Evolutionary conservation across 73 alveolate genomes (phyloP), one percentile per base, ranked within the genome.

Genomic region (Tetrahymena malaccensis): DNA sequence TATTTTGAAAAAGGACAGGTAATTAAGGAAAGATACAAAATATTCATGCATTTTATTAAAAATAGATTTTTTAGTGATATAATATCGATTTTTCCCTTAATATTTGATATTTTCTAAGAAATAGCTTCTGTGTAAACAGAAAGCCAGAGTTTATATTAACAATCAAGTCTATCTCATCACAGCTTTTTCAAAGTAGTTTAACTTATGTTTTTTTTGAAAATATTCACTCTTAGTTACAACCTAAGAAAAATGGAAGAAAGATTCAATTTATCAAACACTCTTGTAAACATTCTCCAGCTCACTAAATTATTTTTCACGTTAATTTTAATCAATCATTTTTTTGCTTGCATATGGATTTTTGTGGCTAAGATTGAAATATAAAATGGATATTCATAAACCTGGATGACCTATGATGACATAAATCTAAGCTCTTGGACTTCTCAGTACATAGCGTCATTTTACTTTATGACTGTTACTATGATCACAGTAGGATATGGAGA

Each of bases 401-500:
- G 89, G 89, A 70, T 70, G 89, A 8, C 40, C 4, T 25, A 70
- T n/a, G 40, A 70, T 7, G 25, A 70, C 25, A 70, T 70, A 8
- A 11, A 70, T 70, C 89, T 25, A 27, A 70, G 21, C 10, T 7
- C 34, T 4, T 85, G 94, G 93, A 85, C 21, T 16, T 96, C 35
- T 43, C 85, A 95, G 58, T 97, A 98, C 89, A 43, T 98, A 8
- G 37, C 97, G 5, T 27, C 98, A 8, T 83, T 98, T 33, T 98
- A 97, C 94, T 98, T 96, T 95, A 98, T 98, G 12, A 93, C 98
- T 89, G 94, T 98, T 7, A 97, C 99, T 0, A 97, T 97, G 99
- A 93, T 97, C 37, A 97, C 99, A 5, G 99, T 97, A 21, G 98
- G 98, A 17, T 97, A 96, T 96, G 99, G 98, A 15, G 99, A 97